Evolutionary conservation across 257 asterid genomes (phyloP).

Genomic region (Solanum sejunctum): DNA sequence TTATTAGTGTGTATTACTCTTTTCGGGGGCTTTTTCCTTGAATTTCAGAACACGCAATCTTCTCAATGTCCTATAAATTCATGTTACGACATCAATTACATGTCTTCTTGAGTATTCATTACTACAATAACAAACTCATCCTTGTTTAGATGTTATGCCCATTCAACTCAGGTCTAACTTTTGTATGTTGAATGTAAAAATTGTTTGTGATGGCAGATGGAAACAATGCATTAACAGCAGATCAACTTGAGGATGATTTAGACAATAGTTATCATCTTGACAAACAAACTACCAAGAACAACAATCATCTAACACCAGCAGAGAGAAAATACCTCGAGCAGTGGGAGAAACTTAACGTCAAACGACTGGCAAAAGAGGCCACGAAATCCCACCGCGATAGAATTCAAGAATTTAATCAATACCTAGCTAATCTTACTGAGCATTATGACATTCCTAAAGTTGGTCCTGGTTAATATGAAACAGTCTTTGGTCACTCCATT

Average conservation of each 20-base stretch:
- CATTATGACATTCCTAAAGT: conserved; percentile 55
- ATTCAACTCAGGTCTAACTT: neutral
- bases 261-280: neutral
- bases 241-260: neutral
- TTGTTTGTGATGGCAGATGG: neutral
- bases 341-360: conserved; percentile 24
- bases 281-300: neutral
- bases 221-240: neutral
- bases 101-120: neutral
- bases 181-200: neutral
- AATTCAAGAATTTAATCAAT: conserved; percentile 36
- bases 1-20: no score
- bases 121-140: neutral
- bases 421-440: conserved; percentile 38
- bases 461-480: conserved; percentile 34
- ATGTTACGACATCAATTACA: no score
- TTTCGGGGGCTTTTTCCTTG: no score
- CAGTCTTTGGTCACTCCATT: neutral
- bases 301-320: conserved; percentile 28
- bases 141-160: neutral
- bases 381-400: conserved; percentile 37
- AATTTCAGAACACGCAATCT: no score
- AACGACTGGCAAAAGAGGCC: conserved; percentile 30
- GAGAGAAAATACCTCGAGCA: conserved; percentile 34
- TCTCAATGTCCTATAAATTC: no score